phyloP scores from a whole-genome alignment of 345 rosid genomes.

The Citrus sinensis region DVS_A1.0 CM039166.1:16277501-16278000 shows the following conservation, averaged over 20 bases:
- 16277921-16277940: not conserved
- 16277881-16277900: no score
- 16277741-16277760: not conserved
- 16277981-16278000: constrained; percentile 12
- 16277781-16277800: no score
- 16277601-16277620: not conserved
- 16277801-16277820: not conserved
- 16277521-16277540: not conserved
- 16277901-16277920: not conserved
- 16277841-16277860: no score
- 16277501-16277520: constrained; percentile 9
- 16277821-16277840: not conserved
- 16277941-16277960: not conserved
- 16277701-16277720: not conserved
- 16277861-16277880: no score
- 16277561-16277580: not conserved
- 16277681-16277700: not conserved
- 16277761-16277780: not conserved
- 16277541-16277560: not conserved
- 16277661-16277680: not conserved
- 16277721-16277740: not conserved
- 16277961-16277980: not conserved
- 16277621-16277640: not conserved
- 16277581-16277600: not conserved
- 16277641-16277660: not conserved